Evolutionary conservation across 1,284 basidiomycete species (phyloP).

Genomic region (Pseudozyma sp.): DNA sequence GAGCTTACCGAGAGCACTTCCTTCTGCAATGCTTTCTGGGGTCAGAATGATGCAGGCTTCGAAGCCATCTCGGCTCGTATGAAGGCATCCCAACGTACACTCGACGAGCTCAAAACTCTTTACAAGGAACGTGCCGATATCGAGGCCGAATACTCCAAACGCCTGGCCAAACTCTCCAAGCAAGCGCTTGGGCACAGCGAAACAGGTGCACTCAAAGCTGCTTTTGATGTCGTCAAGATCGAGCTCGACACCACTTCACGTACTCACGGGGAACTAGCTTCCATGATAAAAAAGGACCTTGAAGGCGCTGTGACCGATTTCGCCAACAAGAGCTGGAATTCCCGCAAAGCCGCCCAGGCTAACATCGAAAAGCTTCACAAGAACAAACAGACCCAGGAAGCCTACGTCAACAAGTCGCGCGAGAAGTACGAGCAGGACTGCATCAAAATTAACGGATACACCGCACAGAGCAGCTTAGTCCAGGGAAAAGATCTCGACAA

Average conservation of each 20-base stretch:
- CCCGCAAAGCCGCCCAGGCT: conserved; percentile 56
- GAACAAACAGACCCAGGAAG: conserved; percentile 67
- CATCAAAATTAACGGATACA: conserved; percentile 92
- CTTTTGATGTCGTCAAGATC: conserved; percentile 80
- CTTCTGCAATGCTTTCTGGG: conserved; percentile 98
- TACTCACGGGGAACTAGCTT: conserved; percentile 78
- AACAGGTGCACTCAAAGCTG: conserved; percentile 86
- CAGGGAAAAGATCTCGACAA: conserved; percentile 96
- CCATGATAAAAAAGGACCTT: conserved; percentile 81
- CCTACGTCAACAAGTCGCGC: conserved; percentile 74
- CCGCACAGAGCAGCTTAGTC: conserved; percentile 89
- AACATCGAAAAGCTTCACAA: conserved; percentile 66
- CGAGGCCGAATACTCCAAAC: conserved; percentile 95
- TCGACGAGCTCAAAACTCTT: conserved; percentile 85
- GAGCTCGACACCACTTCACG: conserved; percentile 87
- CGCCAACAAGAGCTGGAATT: conserved; percentile 50
- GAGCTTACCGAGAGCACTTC: conserved; percentile 72
- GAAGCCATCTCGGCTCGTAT: conserved; percentile 89
- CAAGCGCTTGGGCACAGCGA: conserved; percentile 84
- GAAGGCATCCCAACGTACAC: conserved; percentile 83
- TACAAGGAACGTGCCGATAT: conserved; percentile 90
- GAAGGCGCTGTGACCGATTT: conserved; percentile 73
- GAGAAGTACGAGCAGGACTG: conserved; percentile 96
- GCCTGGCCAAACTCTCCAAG: conserved; percentile 84
- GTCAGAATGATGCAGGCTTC: conserved; percentile 79